Base-by-base conservation (phyloP, 2,329 filamentous ascomycete species). In the Cladosporium sp. region DNA sequence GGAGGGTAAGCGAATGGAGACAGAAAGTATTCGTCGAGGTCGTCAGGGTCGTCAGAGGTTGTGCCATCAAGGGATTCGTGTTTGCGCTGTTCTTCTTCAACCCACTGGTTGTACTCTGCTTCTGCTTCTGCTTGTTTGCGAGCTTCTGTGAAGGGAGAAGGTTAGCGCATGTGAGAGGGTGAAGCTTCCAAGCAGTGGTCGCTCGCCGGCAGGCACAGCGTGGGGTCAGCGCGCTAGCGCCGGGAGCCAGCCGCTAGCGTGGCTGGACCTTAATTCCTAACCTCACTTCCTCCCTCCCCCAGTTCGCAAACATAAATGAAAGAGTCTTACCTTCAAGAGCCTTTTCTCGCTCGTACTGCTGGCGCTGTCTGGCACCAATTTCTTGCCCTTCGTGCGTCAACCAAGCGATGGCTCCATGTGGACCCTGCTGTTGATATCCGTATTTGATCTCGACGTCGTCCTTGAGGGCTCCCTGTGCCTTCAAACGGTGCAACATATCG, bases 371-470 rank as follows among this genome's bases (percentile, higher is more conserved):
- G 15, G 40, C 45, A 29, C 52, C 52, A 18, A 43, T 32, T 15
- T 47, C 37, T 36, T 53, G 50, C 11, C 53, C 53, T n/a, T 43
- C 43, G 20, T 51, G 11, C 5, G 50, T 55, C 19, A 50, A 36
- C 24, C 50, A 43, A 20, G 42, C 37, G 17, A 40, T 19, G 8
- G 43, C 22, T 17, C 50, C 53, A 8, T 18, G 18, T 18, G 50
- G 53, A 13, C 45, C 49, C n/a, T 32, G 7, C n/a, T 24, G 38
- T 29, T 53, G 41, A 11, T 43, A 54, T 11, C 53, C 53, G 32
- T 43, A 43, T 4, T 55, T 15, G 41, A 45, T 27, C n/a, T 44
- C 24, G 19, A 53, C 37, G n/a, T 43, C 41, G 11, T 47, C 36
- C 37, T 47, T 29, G 12, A 50, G 38, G 13, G 17, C 30, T 36